A percentile compares a stretch with the other conserved stretches of the same genome.
Evolutionary conservation across 192 early-diverging fungal species (phyloP).

Genomic region (Rhizophlyctis rosea): DNA sequence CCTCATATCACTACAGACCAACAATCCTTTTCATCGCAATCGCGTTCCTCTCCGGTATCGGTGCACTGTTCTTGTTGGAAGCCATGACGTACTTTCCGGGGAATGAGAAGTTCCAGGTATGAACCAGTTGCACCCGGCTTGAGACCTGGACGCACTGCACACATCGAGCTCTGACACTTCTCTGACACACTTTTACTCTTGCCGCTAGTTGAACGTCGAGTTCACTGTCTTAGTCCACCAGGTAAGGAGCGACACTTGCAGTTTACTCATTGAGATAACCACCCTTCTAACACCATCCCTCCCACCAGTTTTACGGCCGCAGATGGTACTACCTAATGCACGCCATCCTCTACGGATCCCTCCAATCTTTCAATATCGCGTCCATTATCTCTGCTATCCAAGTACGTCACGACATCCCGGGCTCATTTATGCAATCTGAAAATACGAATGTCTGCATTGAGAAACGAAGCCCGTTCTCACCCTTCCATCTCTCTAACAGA

Average conservation of each 20-base stretch:
- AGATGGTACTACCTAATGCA: conserved; percentile 61
- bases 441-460: conserved; percentile 7
- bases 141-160: background rate
- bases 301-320: conserved; percentile 56
- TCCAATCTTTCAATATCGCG: conserved; percentile 69
- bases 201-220: conserved; percentile 56
- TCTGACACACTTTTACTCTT: background rate
- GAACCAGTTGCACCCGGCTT: too few species aligned
- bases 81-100: conserved; percentile 65
- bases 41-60: conserved; percentile 56
- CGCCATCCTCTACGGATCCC: conserved; percentile 58
- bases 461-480: too few species aligned
- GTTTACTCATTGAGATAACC: too few species aligned
- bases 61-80: conserved; percentile 69
- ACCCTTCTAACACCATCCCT: too few species aligned
- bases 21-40: conserved; percentile 53
- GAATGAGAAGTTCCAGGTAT: conserved; percentile 66
- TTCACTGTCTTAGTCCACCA: conserved; percentile 66
- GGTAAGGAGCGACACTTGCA: conserved; percentile 8
- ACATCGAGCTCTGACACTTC: background rate
- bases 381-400: conserved; percentile 69
- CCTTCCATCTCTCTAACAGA: conserved; percentile 20
- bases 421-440: background rate
- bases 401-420: conserved; percentile 23
- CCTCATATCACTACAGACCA: conserved; percentile 39